Conservation (phyloP, 2,329 filamentous ascomycete species). For the Penicillium hesseltinei region DNA sequence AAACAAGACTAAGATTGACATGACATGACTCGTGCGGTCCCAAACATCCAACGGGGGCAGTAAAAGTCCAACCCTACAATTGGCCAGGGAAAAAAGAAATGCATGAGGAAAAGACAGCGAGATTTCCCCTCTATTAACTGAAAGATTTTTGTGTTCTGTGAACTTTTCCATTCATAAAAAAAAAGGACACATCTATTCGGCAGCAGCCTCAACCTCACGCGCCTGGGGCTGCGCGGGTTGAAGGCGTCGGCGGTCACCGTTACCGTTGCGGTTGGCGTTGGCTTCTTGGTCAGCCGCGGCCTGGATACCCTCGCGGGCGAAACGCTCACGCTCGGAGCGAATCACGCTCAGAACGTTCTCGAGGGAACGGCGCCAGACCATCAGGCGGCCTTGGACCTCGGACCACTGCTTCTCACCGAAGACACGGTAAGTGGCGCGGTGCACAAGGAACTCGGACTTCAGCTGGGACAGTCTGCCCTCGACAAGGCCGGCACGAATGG, state of each 20-base stretch:
- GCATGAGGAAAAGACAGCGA: slow-evolving; percentile 18
- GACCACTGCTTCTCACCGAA: slow-evolving; percentile 98
- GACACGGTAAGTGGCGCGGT: slow-evolving; percentile 92
- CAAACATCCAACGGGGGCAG: slow-evolving; percentile 23
- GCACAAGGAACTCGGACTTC: slow-evolving; percentile 89
- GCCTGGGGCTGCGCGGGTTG: slow-evolving; percentile 17
- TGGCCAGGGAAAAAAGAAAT: slow-evolving; percentile 24
- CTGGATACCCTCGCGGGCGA: slow-evolving; percentile 65
- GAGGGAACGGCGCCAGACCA: slow-evolving; percentile 85
- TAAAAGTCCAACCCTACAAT: slow-evolving; percentile 25
- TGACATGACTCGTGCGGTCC: slow-evolving; percentile 31
- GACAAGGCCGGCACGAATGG: slow-evolving; percentile 90
- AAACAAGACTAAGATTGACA: slow-evolving; percentile 26
- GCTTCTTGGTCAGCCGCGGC: slow-evolving; percentile 50
- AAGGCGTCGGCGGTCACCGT: slow-evolving; percentile 35
- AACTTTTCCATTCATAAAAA: slow-evolving; percentile 23
- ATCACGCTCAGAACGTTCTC: slow-evolving; percentile 75
- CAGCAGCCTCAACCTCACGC: slow-evolving; percentile 40
- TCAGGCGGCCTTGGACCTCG: slow-evolving; percentile 84
- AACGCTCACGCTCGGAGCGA: slow-evolving; percentile 76
- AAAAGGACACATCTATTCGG: slow-evolving; percentile 23
- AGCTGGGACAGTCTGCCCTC: slow-evolving; percentile 96
- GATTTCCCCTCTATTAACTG: slow-evolving; percentile 26
- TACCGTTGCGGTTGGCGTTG: slow-evolving; percentile 27
- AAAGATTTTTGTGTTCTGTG: slow-evolving; percentile 22